Evolutionary conservation across 1,284 basidiomycete genomes (phyloP).

Genomic region (Hortiboletus rubellus): DNA sequence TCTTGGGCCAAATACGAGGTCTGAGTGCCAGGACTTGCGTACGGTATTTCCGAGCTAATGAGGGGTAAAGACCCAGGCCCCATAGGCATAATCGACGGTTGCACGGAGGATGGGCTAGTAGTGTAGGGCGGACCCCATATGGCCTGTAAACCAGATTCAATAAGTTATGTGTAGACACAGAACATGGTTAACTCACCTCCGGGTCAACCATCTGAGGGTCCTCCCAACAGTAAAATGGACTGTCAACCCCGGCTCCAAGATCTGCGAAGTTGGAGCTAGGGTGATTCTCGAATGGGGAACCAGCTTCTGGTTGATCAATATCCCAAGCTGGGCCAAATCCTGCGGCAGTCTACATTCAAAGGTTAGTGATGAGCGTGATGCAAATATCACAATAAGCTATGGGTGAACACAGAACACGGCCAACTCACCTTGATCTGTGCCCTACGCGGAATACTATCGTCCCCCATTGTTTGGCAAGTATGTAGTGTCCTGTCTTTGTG

Average conservation of each 20-base stretch:
- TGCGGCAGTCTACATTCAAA: background rate
- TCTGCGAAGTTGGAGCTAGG: background rate
- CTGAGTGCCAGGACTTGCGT: too few species aligned
- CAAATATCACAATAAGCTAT: background rate
- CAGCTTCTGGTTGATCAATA: background rate
- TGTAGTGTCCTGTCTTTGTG: background rate
- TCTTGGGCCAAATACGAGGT: background rate
- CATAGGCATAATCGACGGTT: background rate
- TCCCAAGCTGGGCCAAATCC: background rate
- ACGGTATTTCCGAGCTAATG: background rate
- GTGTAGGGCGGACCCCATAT: background rate
- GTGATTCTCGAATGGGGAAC: background rate
- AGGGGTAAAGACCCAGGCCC: background rate
- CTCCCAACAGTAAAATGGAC: background rate
- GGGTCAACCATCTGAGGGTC: background rate
- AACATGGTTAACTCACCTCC: background rate
- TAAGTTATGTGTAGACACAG: background rate
- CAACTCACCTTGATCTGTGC: background rate
- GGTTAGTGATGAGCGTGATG: background rate
- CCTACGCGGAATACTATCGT: constrained; percentile 8
- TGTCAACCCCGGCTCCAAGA: background rate
- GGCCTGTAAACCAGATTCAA: background rate
- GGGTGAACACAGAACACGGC: too few species aligned
- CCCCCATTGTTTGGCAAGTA: constrained; percentile 12
- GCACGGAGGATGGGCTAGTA: background rate